Evolutionary conservation across 257 asterid species (phyloP).

Genomic region (Coffea eugenioides): DNA sequence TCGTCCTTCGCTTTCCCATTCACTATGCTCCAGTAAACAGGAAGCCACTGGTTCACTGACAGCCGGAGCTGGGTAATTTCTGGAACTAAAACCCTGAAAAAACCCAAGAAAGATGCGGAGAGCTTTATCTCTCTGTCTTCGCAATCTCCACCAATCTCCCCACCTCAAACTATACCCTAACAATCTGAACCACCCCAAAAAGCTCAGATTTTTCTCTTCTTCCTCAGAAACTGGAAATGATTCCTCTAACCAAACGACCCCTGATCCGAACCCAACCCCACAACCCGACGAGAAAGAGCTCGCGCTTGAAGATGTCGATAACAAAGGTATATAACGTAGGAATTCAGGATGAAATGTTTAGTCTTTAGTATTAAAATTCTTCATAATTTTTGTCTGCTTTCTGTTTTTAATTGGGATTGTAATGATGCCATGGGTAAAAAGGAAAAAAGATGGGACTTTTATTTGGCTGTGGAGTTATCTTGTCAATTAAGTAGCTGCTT

Average conservation of each 20-base stretch:
- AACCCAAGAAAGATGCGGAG: slow-evolving; percentile 53
- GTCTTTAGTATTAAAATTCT: background rate
- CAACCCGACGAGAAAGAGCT: slow-evolving; percentile 27
- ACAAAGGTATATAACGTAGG: slow-evolving; percentile 44
- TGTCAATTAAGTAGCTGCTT: background rate
- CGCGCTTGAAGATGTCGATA: slow-evolving; percentile 50
- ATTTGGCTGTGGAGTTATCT: background rate
- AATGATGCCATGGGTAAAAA: background rate
- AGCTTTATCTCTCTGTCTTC: slow-evolving; percentile 44
- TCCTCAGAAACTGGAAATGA: slow-evolving; percentile 38
- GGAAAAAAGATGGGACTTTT: background rate
- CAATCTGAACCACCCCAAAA: background rate
- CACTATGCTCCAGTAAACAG: too few relatives aligned
- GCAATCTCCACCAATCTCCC: slow-evolving; percentile 36
- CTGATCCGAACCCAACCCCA: slow-evolving; percentile 20
- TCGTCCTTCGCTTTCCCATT: background rate
- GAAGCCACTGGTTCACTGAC: too few relatives aligned
- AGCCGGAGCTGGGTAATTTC: background rate
- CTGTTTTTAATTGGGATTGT: background rate
- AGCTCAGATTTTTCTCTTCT: slow-evolving; percentile 52
- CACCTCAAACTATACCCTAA: slow-evolving; percentile 19
- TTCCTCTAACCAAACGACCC: slow-evolving; percentile 4
- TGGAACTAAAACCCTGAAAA: slow-evolving; percentile 31
- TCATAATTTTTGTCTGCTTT: background rate
- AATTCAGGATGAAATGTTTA: background rate